These are phyloP conservation scores for Lachnellula hyalina DNA, from an alignment of 2,329 filamentous ascomycete genomes.

Conservation along the genomic window DNA sequence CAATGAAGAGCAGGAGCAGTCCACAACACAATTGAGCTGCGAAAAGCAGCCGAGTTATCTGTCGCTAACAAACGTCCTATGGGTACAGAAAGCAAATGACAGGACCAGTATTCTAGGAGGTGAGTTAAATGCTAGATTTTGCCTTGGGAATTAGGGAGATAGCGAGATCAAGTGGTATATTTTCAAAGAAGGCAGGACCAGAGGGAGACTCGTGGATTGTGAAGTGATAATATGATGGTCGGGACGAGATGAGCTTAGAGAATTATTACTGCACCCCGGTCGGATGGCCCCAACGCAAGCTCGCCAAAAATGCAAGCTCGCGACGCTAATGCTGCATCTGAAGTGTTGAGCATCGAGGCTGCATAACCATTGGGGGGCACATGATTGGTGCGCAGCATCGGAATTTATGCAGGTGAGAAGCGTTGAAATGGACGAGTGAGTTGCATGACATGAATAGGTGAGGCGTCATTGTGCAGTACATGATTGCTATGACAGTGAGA, in stretches of 20 bases:
- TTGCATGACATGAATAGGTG: too few species aligned
- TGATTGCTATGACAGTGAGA: too few species aligned
- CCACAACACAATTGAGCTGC: conserved; percentile 12
- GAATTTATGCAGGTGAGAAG: not conserved
- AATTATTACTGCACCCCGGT: too few species aligned
- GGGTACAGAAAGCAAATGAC: not conserved
- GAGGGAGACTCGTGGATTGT: not conserved
- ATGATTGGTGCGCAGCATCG: not conserved
- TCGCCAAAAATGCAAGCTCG: not conserved
- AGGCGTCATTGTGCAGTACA: too few species aligned
- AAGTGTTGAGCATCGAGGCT: not conserved
- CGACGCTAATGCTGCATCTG: not conserved
- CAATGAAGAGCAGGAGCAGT: conserved; percentile 33
- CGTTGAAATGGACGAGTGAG: not conserved
- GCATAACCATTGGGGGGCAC: not conserved
- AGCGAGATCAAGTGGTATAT: not conserved
- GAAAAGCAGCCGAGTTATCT: conserved; percentile 10
- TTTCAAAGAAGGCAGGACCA: not conserved
- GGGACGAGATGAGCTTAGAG: too few species aligned
- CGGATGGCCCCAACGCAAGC: not conserved
- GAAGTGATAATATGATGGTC: too few species aligned
- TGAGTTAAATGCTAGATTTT: not conserved
- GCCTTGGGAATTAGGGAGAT: not conserved
- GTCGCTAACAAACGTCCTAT: conserved; percentile 2
- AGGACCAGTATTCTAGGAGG: not conserved